phyloP scores from a whole-genome alignment of 768 basidiomycete species.

The Rossbeevera mucosa region DNA sequence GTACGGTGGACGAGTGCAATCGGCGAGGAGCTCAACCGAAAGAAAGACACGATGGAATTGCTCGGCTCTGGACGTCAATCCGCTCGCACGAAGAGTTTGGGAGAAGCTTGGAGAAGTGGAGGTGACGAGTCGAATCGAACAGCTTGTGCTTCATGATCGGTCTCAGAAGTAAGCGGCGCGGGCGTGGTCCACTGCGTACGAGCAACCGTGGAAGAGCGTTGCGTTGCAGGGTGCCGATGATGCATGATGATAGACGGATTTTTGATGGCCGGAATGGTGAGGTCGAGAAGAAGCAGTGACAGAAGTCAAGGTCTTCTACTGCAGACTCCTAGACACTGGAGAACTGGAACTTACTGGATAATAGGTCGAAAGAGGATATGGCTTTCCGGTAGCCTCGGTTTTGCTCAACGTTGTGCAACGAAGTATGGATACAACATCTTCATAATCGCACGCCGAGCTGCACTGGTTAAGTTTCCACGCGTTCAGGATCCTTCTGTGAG shows the following conservation, averaged over 20 bases:
- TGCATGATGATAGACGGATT: slow-evolving; percentile 41
- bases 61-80: slow-evolving; percentile 41
- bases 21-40: slow-evolving; percentile 40
- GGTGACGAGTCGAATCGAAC: slow-evolving; percentile 53
- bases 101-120: slow-evolving; percentile 43
- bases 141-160: slow-evolving; percentile 28
- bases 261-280: slow-evolving; percentile 45
- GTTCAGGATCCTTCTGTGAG: slow-evolving; percentile 87
- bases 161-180: slow-evolving; percentile 9
- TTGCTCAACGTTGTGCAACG: no score
- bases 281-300: background rate
- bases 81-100: slow-evolving; percentile 37
- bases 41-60: slow-evolving; percentile 66
- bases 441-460: no score
- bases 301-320: background rate
- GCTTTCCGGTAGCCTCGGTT: slow-evolving; percentile 4
- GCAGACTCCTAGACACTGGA: background rate
- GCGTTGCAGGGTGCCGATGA: slow-evolving; percentile 26
- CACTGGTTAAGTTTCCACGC: no score
- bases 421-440: no score
- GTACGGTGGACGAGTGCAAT: slow-evolving; percentile 49
- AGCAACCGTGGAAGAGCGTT: slow-evolving; percentile 43
- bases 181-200: slow-evolving; percentile 10
- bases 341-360: background rate
- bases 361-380: background rate